Conservation (phyloP, 805 yeast species). For the Komagataella ulmi region DNA sequence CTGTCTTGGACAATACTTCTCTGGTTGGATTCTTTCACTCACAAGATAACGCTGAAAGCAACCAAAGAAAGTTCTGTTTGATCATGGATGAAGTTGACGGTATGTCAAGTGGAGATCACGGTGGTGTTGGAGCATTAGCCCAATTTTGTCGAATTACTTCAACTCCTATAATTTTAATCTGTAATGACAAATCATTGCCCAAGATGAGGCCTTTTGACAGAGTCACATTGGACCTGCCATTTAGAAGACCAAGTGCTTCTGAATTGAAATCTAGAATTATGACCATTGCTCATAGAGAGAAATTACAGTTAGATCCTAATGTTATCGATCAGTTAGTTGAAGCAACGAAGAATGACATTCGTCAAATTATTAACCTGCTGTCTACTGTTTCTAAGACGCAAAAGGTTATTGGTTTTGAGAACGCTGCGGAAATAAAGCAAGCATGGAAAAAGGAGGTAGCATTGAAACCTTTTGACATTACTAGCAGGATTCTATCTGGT, state of each 20-base stretch:
- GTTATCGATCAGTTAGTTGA: constrained; percentile 75
- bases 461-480: constrained; percentile 85
- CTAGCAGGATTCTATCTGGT: constrained; percentile 51
- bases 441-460: constrained; percentile 87
- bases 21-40: constrained; percentile 59
- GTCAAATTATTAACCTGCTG: constrained; percentile 84
- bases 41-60: constrained; percentile 15
- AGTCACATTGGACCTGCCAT: constrained; percentile 65
- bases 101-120: constrained; percentile 97
- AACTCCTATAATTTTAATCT: constrained; percentile 84
- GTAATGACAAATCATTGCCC: constrained; percentile 86
- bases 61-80: constrained; percentile 54
- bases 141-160: constrained; percentile 73
- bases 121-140: constrained; percentile 94
- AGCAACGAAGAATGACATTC: constrained; percentile 79
- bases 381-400: constrained; percentile 75
- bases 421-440: constrained; percentile 46
- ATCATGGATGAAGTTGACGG: constrained; percentile 99
- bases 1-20: constrained; percentile 69
- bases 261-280: constrained; percentile 74
- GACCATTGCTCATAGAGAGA: constrained; percentile 84
- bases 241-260: constrained; percentile 77
- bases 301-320: constrained; percentile 64
- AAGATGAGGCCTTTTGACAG: constrained; percentile 94
- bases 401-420: constrained; percentile 44